Evolutionary conservation across 805 yeast species (phyloP), one percentile per base, ranked within the genome.

Genomic region (Isabelozyma heimii): DNA sequence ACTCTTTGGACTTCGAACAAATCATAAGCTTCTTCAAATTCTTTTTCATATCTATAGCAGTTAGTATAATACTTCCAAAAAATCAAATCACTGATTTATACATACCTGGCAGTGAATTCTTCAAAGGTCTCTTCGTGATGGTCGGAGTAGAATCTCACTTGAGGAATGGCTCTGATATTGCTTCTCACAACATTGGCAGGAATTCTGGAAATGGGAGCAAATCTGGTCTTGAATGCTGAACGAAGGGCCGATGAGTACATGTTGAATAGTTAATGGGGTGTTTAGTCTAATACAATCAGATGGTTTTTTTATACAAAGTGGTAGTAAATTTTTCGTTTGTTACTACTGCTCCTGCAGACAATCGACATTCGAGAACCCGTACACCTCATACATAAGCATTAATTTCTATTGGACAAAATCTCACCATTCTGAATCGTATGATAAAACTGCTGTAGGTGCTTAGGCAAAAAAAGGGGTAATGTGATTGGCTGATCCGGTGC

Each of bases 51-150:
- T 83, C 91, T 84, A 33, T 2, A 40, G 42, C 14, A 51, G 67
- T 63, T 61, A 65, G 67, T 65, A 60, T 43, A 39, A 37, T 9
- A 16, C n/a, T 40, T 28, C 42, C 26, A 2, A 35, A 35, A 13
- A 16, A 28, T 45, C 16, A n/a, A 38, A 40, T 40, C 20, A 16
- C 26, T n/a, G 17, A 13, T 10, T 1, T 10, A 27, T 27, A 61
- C 79, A 55, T 80, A 83, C 85, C 89, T 80, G 54, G 81, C 80
- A 47, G 96, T 89, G 80, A 90, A 91, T 77, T 91, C 97, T 76
- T 91, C 97, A 58, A 89, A 91, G 47, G 96, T 84, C 77, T 91
- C 97, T 69, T 89, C 96, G 58, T 85, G 89, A 59, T 78, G 85
- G 50, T 76, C 80, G 47, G 96, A 87, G 80, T 88, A 91, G 62